A percentile compares a stretch with the other conserved stretches of the same genome.
phyloP scores from a whole-genome alignment of 805 yeast genomes.

The Citeromyces nyonsensis region DNA sequence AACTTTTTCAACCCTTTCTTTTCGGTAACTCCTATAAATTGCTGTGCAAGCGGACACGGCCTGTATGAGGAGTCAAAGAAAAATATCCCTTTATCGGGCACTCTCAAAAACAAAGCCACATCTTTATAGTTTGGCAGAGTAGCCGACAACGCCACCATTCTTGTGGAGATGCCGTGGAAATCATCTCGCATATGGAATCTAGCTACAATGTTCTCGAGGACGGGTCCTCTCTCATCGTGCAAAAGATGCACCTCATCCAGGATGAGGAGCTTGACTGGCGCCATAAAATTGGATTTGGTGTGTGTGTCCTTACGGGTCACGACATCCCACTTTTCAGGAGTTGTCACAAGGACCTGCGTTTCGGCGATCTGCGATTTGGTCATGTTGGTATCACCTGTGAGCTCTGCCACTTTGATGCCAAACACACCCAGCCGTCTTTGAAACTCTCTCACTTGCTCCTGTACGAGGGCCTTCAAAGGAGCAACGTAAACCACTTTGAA shows the following conservation, averaged over 20 bases:
- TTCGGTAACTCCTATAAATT: constrained; percentile 79
- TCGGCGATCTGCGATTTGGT: constrained; percentile 64
- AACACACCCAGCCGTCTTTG: constrained; percentile 66
- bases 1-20: constrained; percentile 62
- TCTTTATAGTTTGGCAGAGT: constrained; percentile 82
- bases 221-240: constrained; percentile 94
- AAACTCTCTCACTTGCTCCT: constrained; percentile 90
- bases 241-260: constrained; percentile 88
- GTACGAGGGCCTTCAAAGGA: constrained; percentile 87
- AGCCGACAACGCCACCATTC: constrained; percentile 83
- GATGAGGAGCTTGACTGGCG: constrained; percentile 61
- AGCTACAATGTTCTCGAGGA: constrained; percentile 74
- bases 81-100: constrained; percentile 44
- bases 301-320: constrained; percentile 46
- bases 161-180: constrained; percentile 25
- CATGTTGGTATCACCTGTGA: constrained; percentile 93
- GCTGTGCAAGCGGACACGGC: constrained; percentile 88
- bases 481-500: constrained; percentile 90
- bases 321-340: constrained; percentile 97
- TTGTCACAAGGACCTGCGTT: constrained; percentile 83
- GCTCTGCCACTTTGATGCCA: constrained; percentile 73
- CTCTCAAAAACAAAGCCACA: constrained; percentile 71
- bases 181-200: constrained; percentile 41
- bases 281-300: constrained; percentile 10
- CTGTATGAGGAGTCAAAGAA: constrained; percentile 74